Evolutionary conservation across 2,329 filamentous ascomycete genomes (phyloP).

Genomic region (Beauveria sp.): DNA sequence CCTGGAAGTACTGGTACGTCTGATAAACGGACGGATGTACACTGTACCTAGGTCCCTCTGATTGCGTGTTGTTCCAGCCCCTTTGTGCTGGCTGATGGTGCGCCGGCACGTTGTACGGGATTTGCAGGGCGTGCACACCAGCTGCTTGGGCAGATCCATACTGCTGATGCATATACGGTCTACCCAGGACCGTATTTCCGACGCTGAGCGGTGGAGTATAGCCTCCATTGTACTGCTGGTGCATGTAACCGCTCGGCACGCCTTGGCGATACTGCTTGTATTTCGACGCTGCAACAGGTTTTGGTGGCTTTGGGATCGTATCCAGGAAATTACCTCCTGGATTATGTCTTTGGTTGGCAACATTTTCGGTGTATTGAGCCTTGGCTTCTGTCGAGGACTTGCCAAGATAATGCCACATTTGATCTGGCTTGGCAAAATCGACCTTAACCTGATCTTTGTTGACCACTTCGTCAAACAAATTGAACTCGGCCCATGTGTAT

Average conservation of each 20-base stretch:
- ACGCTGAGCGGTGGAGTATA: slow-evolving; percentile 14
- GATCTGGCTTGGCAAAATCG: slow-evolving; percentile 63
- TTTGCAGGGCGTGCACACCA: not conserved
- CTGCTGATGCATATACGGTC: slow-evolving; percentile 40
- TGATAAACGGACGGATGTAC: slow-evolving; percentile 36
- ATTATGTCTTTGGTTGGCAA: slow-evolving; percentile 50
- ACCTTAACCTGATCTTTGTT: slow-evolving; percentile 60
- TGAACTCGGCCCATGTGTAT: slow-evolving; percentile 74
- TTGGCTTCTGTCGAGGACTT: slow-evolving; percentile 81
- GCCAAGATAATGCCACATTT: slow-evolving; percentile 84
- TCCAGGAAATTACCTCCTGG: slow-evolving; percentile 65
- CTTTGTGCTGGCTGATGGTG: not conserved
- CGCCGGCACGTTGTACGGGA: not conserved
- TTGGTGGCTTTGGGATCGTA: slow-evolving; percentile 50
- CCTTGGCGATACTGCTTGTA: slow-evolving; percentile 20
- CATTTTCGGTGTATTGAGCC: slow-evolving; percentile 83
- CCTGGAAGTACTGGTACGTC: slow-evolving; percentile 52
- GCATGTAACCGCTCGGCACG: slow-evolving; percentile 21
- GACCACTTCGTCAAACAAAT: slow-evolving; percentile 47
- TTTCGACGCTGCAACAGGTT: slow-evolving; percentile 24
- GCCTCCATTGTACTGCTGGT: slow-evolving; percentile 7
- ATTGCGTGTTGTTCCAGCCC: not conserved
- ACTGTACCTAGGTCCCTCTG: slow-evolving; percentile 23
- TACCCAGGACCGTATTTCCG: slow-evolving; percentile 16
- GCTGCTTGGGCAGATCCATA: not conserved